Evolutionary conservation across 2,329 filamentous ascomycete species (phyloP).

Genomic region (Fusarium camptoceras): DNA sequence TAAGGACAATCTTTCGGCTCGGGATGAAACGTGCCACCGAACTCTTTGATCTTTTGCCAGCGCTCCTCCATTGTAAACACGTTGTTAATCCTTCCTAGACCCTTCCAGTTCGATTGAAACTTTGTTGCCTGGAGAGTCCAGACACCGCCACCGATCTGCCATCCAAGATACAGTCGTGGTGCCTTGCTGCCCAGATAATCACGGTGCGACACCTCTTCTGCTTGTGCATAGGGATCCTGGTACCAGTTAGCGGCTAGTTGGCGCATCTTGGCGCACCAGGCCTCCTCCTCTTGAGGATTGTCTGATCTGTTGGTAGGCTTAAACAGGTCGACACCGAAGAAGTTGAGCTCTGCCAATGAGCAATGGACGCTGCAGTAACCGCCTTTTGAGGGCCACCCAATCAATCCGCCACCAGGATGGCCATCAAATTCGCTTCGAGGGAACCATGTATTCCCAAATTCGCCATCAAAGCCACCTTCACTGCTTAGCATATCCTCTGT

Average conservation of each 20-base stretch:
- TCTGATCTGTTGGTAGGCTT: background rate
- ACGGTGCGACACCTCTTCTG: background rate
- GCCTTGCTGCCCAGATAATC: background rate
- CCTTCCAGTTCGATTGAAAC: background rate
- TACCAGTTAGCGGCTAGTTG: background rate
- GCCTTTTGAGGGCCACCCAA: constrained; percentile 3
- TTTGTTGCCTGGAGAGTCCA: background rate
- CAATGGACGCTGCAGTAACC: background rate
- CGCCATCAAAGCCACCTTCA: background rate
- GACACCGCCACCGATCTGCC: background rate
- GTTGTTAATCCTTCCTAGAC: background rate
- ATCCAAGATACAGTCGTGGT: background rate
- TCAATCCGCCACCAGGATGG: background rate
- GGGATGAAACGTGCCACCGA: background rate
- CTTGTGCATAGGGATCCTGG: background rate
- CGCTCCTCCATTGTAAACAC: background rate
- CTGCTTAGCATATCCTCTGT: too few relatives aligned
- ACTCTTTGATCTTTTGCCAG: background rate
- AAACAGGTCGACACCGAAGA: background rate
- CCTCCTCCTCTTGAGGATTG: background rate
- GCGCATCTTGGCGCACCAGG: constrained; percentile 2
- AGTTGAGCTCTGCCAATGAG: constrained; percentile 1
- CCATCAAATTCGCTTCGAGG: background rate
- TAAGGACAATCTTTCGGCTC: background rate
- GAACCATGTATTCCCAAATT: background rate